Conservation (phyloP, 2,329 filamentous ascomycete species). For the Botrytis elliptica region DNA sequence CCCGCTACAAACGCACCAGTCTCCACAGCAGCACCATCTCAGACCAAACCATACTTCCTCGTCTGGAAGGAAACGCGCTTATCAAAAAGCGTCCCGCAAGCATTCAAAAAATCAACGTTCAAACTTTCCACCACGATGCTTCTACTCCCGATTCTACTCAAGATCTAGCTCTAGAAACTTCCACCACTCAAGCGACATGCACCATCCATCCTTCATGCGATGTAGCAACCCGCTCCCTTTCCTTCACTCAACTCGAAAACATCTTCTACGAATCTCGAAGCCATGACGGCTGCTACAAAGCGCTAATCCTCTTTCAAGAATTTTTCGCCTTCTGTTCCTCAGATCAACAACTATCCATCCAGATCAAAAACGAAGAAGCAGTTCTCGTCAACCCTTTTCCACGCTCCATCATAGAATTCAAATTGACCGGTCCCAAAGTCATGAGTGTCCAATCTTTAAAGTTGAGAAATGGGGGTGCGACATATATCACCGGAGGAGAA, state of each 20-base stretch:
- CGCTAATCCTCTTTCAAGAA: slow-evolving; percentile 13
- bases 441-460: not conserved
- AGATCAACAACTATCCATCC: slow-evolving; percentile 8
- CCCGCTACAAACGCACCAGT: not conserved
- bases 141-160: not conserved
- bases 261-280: slow-evolving; percentile 18
- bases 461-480: not conserved
- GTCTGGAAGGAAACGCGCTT: not conserved
- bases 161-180: not conserved
- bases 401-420: not conserved
- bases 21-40: slow-evolving; percentile 1
- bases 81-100: not conserved
- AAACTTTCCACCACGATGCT: not conserved
- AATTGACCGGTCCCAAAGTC: not conserved
- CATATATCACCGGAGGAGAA: not conserved
- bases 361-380: slow-evolving; percentile 2
- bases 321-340: slow-evolving; percentile 16
- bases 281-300: slow-evolving; percentile 21
- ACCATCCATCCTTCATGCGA: not conserved
- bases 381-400: not conserved
- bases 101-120: not conserved
- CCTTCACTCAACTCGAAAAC: not conserved
- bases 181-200: not conserved
- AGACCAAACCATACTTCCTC: not conserved
- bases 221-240: not conserved